Conservation (phyloP, 1,284 basidiomycete genomes). For the Schizophyllum commune region DNA sequence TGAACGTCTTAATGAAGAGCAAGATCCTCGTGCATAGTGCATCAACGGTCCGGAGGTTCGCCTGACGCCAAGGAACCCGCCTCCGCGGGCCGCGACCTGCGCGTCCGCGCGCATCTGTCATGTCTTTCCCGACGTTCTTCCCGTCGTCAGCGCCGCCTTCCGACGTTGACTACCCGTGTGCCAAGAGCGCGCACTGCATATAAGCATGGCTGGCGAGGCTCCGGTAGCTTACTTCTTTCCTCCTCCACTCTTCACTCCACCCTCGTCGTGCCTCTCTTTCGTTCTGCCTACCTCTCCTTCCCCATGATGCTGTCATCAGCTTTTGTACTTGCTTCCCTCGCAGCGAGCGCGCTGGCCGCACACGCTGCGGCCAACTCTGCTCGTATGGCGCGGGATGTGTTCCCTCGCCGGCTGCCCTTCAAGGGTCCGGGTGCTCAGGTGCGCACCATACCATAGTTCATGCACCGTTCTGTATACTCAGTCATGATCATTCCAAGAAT, state of each 20-base stretch:
- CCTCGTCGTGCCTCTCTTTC: not conserved
- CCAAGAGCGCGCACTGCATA: not conserved
- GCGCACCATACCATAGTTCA: too few relatives aligned
- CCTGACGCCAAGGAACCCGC: not conserved
- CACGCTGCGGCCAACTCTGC: not conserved
- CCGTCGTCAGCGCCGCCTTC: not conserved
- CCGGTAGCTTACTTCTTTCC: not conserved
- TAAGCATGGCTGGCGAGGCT: not conserved
- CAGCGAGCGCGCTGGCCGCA: not conserved
- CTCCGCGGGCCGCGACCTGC: not conserved
- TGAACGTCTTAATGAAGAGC: too few relatives aligned
- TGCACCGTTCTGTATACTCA: too few relatives aligned
- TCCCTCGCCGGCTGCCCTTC: not conserved
- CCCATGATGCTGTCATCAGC: not conserved
- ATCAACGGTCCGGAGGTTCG: not conserved
- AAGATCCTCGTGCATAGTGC: too few relatives aligned
- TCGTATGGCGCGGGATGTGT: not conserved
- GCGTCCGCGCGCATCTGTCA: not conserved
- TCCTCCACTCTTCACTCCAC: not conserved
- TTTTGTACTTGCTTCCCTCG: not conserved
- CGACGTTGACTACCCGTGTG: not conserved
- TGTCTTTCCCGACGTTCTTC: not conserved
- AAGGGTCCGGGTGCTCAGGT: not conserved
- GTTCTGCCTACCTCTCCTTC: not conserved
- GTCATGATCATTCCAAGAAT: not conserved